phyloP scores from a whole-genome alignment of 768 basidiomycete genomes.

The Artomyces pyxidatus region DNA sequence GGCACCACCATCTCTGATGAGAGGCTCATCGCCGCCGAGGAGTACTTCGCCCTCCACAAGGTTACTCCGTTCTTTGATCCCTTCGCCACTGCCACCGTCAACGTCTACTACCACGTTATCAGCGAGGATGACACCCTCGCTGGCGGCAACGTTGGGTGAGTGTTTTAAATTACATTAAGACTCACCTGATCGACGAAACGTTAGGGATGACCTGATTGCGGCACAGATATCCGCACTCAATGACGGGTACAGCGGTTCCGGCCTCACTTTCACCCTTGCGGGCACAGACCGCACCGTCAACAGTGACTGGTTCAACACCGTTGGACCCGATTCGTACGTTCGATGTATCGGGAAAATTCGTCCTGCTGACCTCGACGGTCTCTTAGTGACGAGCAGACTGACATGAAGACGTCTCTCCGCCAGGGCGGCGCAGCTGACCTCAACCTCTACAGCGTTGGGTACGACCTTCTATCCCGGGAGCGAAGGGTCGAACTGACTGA shows the following conservation, averaged over 20 bases:
- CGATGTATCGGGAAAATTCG: too few relatives aligned
- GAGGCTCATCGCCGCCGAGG: constrained; percentile 28
- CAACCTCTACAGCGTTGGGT: constrained; percentile 48
- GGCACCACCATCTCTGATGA: constrained; percentile 24
- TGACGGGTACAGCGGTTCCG: constrained; percentile 29
- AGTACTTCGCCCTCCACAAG: constrained; percentile 34
- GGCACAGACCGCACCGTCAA: constrained; percentile 37
- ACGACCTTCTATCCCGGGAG: constrained; percentile 7
- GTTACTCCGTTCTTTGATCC: constrained; percentile 21
- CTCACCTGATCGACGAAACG: constrained; percentile 1
- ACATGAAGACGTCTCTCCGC: constrained; percentile 41
- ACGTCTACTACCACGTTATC: constrained; percentile 40
- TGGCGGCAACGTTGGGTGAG: not conserved
- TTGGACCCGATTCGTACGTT: constrained; percentile 21
- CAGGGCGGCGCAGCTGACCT: constrained; percentile 32
- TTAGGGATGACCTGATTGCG: constrained; percentile 27
- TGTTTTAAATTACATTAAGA: too few relatives aligned
- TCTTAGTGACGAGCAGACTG: constrained; percentile 26
- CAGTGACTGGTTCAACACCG: constrained; percentile 40
- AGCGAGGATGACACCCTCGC: constrained; percentile 27
- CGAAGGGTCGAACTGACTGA: not conserved
- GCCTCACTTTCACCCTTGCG: constrained; percentile 34
- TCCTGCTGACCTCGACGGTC: not conserved
- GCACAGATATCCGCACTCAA: constrained; percentile 37
- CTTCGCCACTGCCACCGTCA: constrained; percentile 17